Percentiles rank a stretch among this genome's conserved stretches.
phyloP scores from a whole-genome alignment of 106 monocot genomes.

The Dioscorea zingiberensis region DNA sequence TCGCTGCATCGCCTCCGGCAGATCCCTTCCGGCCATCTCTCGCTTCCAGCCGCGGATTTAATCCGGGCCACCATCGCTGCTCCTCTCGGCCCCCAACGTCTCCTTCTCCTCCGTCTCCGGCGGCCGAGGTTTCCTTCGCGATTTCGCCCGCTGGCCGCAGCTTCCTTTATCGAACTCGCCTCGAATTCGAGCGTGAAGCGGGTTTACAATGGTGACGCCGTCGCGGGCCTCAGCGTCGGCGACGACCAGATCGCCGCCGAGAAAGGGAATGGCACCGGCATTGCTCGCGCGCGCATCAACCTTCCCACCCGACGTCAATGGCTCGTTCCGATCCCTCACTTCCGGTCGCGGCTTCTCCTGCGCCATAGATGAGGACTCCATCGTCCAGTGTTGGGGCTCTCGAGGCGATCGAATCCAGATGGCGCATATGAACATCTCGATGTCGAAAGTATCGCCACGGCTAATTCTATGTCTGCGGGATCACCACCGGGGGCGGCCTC shows the following conservation, averaged over 20 bases:
- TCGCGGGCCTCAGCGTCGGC: conserved; percentile 53
- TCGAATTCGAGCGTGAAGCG: conserved; percentile 18
- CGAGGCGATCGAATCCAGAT: conserved; percentile 13
- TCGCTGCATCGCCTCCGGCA: conserved; percentile 37
- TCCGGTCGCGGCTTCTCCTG: conserved; percentile 74
- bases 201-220: conserved; percentile 42
- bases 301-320: conserved; percentile 31
- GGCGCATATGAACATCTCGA: conserved; percentile 27
- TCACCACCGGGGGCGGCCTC: conserved; percentile 24
- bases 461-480: conserved; percentile 57
- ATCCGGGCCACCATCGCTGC: background rate
- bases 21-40: conserved; percentile 19
- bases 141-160: conserved; percentile 28
- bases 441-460: conserved; percentile 58
- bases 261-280: conserved; percentile 1
- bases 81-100: conserved; percentile 16
- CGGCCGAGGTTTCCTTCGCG: conserved; percentile 37
- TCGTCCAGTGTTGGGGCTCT: conserved; percentile 60
- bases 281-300: conserved; percentile 57
- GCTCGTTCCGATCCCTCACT: conserved; percentile 53
- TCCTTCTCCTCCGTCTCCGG: conserved; percentile 45
- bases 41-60: background rate
- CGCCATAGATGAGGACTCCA: conserved; percentile 24
- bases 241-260: conserved; percentile 56
- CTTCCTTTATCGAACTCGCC: conserved; percentile 60